Evolutionary conservation across 768 basidiomycete genomes (phyloP).

Genomic region (Rhizopogon sp.): DNA sequence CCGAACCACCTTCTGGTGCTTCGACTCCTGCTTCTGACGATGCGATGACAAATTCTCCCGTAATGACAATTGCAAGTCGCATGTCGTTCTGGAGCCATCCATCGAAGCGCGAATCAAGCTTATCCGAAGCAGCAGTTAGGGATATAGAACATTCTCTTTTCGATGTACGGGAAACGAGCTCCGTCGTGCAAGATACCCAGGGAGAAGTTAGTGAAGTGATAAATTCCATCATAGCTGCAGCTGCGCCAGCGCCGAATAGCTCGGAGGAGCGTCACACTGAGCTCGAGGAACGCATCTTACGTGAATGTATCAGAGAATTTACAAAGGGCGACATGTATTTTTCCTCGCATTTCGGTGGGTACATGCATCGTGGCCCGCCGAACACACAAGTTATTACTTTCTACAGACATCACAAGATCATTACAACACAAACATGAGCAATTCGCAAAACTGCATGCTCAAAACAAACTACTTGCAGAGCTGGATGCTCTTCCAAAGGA

Average conservation of each 20-base stretch:
- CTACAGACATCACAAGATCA: conserved; percentile 74
- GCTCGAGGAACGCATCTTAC: conserved; percentile 77
- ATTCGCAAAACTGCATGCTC: conserved; percentile 48
- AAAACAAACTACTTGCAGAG: conserved; percentile 55
- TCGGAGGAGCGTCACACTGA: conserved; percentile 67
- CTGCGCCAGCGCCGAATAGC: conserved; percentile 58
- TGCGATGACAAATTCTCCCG: conserved; percentile 38
- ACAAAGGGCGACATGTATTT: conserved; percentile 89
- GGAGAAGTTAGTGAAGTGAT: conserved; percentile 51
- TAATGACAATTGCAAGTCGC: conserved; percentile 56
- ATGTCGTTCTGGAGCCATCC: conserved; percentile 74
- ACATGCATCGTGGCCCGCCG: neutral
- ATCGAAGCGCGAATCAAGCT: conserved; percentile 39
- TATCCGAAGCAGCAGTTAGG: conserved; percentile 10
- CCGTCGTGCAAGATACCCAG: conserved; percentile 39
- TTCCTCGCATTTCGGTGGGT: conserved; percentile 75
- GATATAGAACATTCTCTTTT: conserved; percentile 7
- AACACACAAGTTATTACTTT: neutral
- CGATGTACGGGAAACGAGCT: conserved; percentile 11
- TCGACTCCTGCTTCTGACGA: conserved; percentile 50
- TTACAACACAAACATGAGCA: conserved; percentile 76
- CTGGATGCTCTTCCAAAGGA: conserved; percentile 46
- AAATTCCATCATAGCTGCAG: conserved; percentile 50
- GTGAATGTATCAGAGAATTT: conserved; percentile 73
- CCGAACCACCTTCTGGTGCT: conserved; percentile 38